These are phyloP conservation scores for Yarrowia porcina DNA, from an alignment of 805 yeast species.

Conservation along the genomic window DNA sequence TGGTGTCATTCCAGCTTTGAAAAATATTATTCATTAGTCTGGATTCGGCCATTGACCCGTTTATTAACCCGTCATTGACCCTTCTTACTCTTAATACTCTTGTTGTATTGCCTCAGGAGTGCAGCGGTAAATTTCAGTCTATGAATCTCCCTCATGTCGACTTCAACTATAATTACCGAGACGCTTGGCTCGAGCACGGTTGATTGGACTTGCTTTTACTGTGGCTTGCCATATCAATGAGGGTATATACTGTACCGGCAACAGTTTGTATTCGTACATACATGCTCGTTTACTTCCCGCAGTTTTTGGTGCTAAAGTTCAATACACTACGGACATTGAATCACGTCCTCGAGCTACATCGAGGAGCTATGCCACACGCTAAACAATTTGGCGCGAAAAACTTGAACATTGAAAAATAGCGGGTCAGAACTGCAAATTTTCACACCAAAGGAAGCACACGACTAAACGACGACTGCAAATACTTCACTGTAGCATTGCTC, in stretches of 20 bases:
- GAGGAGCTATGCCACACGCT: neutral
- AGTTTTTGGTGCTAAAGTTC: too few relatives aligned
- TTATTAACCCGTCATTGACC: too few relatives aligned
- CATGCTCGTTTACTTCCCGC: neutral
- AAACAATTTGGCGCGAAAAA: neutral
- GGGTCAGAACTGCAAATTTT: too few relatives aligned
- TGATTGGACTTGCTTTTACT: neutral
- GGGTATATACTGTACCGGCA: too few relatives aligned
- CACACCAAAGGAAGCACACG: neutral
- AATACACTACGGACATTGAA: too few relatives aligned
- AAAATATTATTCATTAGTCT: neutral
- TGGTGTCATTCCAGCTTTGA: neutral
- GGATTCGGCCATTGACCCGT: too few relatives aligned
- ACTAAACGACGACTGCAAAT: neutral
- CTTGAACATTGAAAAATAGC: too few relatives aligned
- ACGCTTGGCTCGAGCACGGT: neutral
- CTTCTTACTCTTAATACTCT: neutral
- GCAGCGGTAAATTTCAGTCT: neutral
- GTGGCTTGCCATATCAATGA: neutral
- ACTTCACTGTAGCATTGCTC: neutral
- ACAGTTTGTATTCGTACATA: too few relatives aligned
- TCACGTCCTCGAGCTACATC: too few relatives aligned
- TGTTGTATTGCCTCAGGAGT: neutral
- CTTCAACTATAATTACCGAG: neutral
- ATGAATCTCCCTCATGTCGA: neutral